These are phyloP conservation scores for Sporisorium iseilematis-ciliati DNA, from an alignment of 1,284 basidiomycete species.

Conservation along the genomic window DNA sequence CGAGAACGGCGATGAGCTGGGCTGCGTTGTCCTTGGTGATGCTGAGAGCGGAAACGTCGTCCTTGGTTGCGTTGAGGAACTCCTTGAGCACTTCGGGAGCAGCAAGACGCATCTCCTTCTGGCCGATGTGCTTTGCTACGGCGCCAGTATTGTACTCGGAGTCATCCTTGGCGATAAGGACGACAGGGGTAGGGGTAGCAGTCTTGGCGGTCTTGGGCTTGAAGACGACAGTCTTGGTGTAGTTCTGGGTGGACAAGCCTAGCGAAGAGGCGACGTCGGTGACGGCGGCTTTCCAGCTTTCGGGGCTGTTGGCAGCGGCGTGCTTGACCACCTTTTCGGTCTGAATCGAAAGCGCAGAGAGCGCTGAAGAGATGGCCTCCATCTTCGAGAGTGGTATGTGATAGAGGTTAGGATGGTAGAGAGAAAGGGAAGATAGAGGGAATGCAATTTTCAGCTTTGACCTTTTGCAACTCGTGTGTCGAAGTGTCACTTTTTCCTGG, in stretches of 20 bases:
- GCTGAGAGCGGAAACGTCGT: slow-evolving; percentile 74
- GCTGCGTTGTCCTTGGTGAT: slow-evolving; percentile 58
- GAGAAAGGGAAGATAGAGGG: not conserved
- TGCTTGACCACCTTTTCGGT: slow-evolving; percentile 58
- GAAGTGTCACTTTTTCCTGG: slow-evolving; percentile 36
- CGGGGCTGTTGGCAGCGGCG: slow-evolving; percentile 55
- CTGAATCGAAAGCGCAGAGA: slow-evolving; percentile 55
- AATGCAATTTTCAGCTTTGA: not conserved
- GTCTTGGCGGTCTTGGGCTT: slow-evolving; percentile 92
- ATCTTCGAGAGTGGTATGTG: slow-evolving; percentile 4
- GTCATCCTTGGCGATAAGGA: slow-evolving; percentile 85
- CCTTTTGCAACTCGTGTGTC: slow-evolving; percentile 30
- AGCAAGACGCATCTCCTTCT: slow-evolving; percentile 92
- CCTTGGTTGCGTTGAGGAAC: slow-evolving; percentile 86
- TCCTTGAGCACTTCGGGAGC: slow-evolving; percentile 86
- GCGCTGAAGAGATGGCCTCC: slow-evolving; percentile 55
- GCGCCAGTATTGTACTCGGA: slow-evolving; percentile 78
- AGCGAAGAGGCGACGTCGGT: slow-evolving; percentile 44
- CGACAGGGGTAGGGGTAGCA: slow-evolving; percentile 84
- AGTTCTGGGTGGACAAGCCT: slow-evolving; percentile 36
- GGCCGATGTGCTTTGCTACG: slow-evolving; percentile 83
- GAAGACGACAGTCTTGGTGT: slow-evolving; percentile 82
- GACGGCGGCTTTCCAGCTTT: slow-evolving; percentile 53
- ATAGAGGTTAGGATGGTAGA: not conserved
- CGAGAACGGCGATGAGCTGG: slow-evolving; percentile 59